phyloP scores from a whole-genome alignment of 257 asterid genomes.

The Galeopsis tetrahit region DNA sequence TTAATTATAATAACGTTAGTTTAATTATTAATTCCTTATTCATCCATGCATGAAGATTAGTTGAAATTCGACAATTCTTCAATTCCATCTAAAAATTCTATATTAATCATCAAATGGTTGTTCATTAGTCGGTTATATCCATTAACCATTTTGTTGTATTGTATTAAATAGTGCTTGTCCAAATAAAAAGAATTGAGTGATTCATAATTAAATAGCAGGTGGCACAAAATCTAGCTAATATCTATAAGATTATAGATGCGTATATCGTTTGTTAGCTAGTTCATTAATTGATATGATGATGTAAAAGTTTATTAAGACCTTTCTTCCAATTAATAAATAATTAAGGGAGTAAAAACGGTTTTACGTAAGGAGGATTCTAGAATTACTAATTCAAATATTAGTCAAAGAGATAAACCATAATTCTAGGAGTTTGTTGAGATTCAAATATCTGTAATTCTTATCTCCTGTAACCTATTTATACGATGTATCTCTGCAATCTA shows the following conservation, averaged over 20 bases:
- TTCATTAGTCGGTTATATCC: neutral
- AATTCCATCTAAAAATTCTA: neutral
- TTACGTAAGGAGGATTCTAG: too few species aligned
- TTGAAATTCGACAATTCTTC: neutral
- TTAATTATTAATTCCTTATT: neutral
- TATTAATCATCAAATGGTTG: neutral
- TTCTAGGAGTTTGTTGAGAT: too few species aligned
- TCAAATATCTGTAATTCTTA: too few species aligned
- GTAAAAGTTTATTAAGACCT: neutral
- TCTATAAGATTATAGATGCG: neutral
- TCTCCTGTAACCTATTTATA: too few species aligned
- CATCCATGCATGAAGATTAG: neutral
- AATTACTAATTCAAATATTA: too few species aligned
- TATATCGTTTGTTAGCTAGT: neutral
- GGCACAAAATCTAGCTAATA: neutral
- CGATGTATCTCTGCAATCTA: too few species aligned
- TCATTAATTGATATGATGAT: neutral
- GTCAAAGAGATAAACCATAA: too few species aligned
- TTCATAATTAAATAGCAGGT: neutral
- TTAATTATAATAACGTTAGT: neutral
- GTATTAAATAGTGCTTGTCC: neutral
- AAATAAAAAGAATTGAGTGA: neutral
- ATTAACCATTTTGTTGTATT: neutral
- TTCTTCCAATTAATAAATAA: too few species aligned
- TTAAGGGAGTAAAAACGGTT: too few species aligned